phyloP scores from a whole-genome alignment of 306 rosid species.

The Potentilla sterilis region DNA sequence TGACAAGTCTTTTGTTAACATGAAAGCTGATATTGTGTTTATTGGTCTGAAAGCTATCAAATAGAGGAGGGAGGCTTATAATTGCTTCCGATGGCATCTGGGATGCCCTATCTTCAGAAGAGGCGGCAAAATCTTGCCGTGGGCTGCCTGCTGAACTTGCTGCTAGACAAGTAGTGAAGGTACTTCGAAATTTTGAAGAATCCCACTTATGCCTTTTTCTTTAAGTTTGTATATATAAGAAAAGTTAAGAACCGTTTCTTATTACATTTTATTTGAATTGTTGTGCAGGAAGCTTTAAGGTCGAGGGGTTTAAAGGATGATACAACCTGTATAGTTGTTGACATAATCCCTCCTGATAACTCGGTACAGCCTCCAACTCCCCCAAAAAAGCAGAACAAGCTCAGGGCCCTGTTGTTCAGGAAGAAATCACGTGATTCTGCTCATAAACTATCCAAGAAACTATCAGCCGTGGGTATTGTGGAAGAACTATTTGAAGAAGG shows the following conservation, averaged over 20 bases:
- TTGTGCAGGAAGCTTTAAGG: conserved; percentile 70
- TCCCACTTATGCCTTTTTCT: conserved; percentile 1
- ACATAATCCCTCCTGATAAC: conserved; percentile 79
- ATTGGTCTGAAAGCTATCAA: conserved; percentile 57
- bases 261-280: conserved; percentile 14
- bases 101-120: conserved; percentile 89
- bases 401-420: conserved; percentile 61
- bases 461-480: conserved; percentile 74
- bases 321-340: conserved; percentile 89
- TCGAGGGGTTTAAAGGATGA: conserved; percentile 90
- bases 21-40: conserved; percentile 31
- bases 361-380: conserved; percentile 49
- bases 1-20: not conserved
- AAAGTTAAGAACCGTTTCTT: conserved; percentile 6
- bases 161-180: conserved; percentile 94
- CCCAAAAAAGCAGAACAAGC: conserved; percentile 61
- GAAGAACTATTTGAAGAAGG: conserved; percentile 97
- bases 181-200: conserved; percentile 16
- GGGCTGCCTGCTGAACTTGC: conserved; percentile 97
- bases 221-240: conserved; percentile 16
- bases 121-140: conserved; percentile 79
- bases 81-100: conserved; percentile 97
- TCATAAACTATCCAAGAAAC: conserved; percentile 69
- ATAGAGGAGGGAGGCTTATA: conserved; percentile 88
- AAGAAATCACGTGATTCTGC: conserved; percentile 58